Percentiles rank a stretch among this genome's conserved stretches.
These are phyloP conservation scores for Shiraia bambusicola DNA, from an alignment of 2,329 filamentous ascomycete genomes.

Conservation along the genomic window DNA sequence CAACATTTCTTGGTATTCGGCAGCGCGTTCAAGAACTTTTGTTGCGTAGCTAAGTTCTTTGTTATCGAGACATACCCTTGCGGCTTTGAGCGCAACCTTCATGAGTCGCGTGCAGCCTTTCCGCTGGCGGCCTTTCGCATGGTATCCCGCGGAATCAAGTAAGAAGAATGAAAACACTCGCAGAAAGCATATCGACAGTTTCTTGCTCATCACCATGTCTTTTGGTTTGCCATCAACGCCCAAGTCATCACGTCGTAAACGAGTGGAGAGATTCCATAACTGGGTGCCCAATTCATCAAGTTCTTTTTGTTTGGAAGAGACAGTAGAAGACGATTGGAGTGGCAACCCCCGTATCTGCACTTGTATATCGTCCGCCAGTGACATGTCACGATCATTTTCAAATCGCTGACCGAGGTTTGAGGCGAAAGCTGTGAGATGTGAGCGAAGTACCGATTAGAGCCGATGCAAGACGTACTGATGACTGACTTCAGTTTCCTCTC, in stretches of 20 bases:
- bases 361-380: slow-evolving; percentile 40
- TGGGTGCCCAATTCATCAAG: slow-evolving; percentile 59
- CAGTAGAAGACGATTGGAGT: slow-evolving; percentile 23
- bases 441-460: slow-evolving; percentile 2
- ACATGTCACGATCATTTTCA: slow-evolving; percentile 14
- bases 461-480: slow-evolving; percentile 25
- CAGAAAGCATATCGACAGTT: slow-evolving; percentile 35
- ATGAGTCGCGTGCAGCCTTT: slow-evolving; percentile 57
- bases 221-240: slow-evolving; percentile 33
- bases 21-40: slow-evolving; percentile 64
- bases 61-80: slow-evolving; percentile 63
- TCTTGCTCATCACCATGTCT: slow-evolving; percentile 23
- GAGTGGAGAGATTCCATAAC: slow-evolving; percentile 69
- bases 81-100: slow-evolving; percentile 67
- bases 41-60: slow-evolving; percentile 60
- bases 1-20: slow-evolving; percentile 49
- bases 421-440: slow-evolving; percentile 36
- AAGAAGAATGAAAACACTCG: slow-evolving; percentile 67
- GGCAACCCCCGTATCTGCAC: slow-evolving; percentile 47
- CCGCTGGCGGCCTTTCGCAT: slow-evolving; percentile 19
- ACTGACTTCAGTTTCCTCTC: slow-evolving; percentile 40
- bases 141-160: slow-evolving; percentile 53
- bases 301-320: slow-evolving; percentile 45
- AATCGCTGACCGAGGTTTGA: slow-evolving; percentile 29
- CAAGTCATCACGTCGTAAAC: slow-evolving; percentile 42